phyloP scores from a whole-genome alignment of 2,329 filamentous ascomycete species.

The Colletotrichum siamense region DNA sequence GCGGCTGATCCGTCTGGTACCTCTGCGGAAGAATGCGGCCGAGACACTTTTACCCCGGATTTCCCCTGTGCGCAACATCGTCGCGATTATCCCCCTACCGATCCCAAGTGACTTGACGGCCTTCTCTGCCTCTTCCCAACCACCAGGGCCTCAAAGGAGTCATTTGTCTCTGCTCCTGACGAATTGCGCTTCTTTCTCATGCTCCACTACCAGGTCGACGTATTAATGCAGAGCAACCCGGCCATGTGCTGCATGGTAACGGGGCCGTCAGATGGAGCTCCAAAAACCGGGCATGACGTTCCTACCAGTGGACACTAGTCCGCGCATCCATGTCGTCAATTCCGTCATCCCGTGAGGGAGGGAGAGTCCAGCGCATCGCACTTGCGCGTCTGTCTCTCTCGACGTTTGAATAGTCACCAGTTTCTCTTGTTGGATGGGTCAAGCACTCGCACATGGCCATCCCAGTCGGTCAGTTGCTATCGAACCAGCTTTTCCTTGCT shows the following conservation, averaged over 20 bases:
- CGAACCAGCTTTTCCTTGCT: not conserved
- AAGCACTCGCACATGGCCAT: not conserved
- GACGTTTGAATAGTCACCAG: not conserved
- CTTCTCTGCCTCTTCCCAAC: not conserved
- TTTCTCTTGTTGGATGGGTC: not conserved
- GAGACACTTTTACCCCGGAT: conserved; percentile 8
- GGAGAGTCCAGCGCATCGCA: not conserved
- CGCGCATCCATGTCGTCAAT: conserved; percentile 1
- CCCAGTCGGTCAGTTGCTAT: not conserved
- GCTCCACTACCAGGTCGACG: not conserved
- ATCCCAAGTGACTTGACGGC: not conserved
- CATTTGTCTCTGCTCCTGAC: not conserved
- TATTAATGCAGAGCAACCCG: not conserved
- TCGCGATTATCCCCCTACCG: not conserved
- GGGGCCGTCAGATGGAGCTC: not conserved
- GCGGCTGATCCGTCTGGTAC: not conserved
- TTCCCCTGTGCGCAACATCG: not conserved
- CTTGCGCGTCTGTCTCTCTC: not conserved
- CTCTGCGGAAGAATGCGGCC: not conserved
- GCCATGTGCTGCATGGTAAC: not conserved
- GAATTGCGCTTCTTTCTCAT: not conserved
- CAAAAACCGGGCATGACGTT: not conserved
- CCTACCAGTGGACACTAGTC: not conserved
- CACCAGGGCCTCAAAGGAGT: not conserved
- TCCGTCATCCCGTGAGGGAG: conserved; percentile 6